Base-by-base conservation (phyloP, 495 filamentous ascomycete species). In the Achaetomiella virescens region DNA sequence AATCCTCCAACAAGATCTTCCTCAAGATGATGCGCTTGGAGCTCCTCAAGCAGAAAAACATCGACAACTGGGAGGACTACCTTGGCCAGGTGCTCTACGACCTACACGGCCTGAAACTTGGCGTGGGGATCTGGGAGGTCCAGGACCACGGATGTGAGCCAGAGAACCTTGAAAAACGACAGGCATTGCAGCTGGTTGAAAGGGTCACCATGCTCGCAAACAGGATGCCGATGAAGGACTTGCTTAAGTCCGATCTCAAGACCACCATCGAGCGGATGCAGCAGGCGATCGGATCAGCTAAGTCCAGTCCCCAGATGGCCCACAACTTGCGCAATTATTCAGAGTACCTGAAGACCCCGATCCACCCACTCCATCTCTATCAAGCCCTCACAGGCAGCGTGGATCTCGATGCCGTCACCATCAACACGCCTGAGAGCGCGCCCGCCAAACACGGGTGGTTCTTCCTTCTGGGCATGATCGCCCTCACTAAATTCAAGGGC, bases 231-330 rank as follows among this genome's bases (percentile, higher is more conserved):
- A 88, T 95, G 76, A 95, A 90, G 55, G 95, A 97, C 62, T 67
- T 99, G 25, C 81, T 89, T 8, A 97, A 95, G 68, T 89, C 87
- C 6, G 91, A 97, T 47, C 76, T 97, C 43, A 91, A 91, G 61
- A 80, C 75, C 2, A 87, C 89, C 1, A 89, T 99, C 54, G 93
- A 97, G 44, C 91, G 89, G 61, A 87, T 97, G 74, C 91, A 96
- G 27, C 74, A 79, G 35, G 77, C 78, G 10, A 77, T 81, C 48
- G 79, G 79, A 4, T 73, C 71, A 17, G 70, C 72, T 37, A 93
- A 89, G 61, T 75, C 83, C 9, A 84, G 80, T 1, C 78, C 84
- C 6, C 83, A 86, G 49, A 82, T 91, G 63, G 70, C 77, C 15
- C 82, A 87, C 62, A 97, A 96, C 65, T 75, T 82, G 20, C 83